phyloP scores from a whole-genome alignment of 2,329 filamentous ascomycete species.

The Colletotrichum neosansevieriae region DNA sequence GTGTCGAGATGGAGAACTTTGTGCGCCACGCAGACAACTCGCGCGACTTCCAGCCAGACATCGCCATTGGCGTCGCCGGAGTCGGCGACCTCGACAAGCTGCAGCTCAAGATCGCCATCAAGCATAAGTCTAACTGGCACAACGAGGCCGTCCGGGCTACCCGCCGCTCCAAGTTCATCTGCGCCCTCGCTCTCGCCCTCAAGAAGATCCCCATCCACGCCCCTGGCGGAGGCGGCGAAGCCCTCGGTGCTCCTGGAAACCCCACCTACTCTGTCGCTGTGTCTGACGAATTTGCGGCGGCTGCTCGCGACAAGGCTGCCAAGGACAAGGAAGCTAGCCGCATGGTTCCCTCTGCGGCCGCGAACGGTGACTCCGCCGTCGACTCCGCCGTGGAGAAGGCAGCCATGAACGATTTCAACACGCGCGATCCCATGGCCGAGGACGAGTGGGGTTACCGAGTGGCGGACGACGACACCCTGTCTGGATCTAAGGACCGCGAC shows the following conservation, averaged over 20 bases:
- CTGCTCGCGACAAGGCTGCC: constrained; percentile 70
- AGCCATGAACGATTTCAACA: constrained; percentile 60
- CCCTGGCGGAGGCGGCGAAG: constrained; percentile 78
- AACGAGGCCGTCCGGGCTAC: constrained; percentile 85
- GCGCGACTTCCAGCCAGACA: constrained; percentile 89
- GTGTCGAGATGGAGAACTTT: constrained; percentile 86
- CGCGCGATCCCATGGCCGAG: constrained; percentile 49
- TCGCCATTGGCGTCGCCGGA: constrained; percentile 81
- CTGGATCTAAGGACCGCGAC: constrained; percentile 44
- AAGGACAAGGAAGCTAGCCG: constrained; percentile 74
- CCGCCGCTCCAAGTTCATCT: constrained; percentile 96
- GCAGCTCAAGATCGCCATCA: constrained; percentile 83
- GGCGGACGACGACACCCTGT: constrained; percentile 51
- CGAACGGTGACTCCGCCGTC: constrained; percentile 39
- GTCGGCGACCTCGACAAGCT: constrained; percentile 91
- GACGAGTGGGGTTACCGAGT: constrained; percentile 54
- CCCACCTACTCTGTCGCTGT: constrained; percentile 86
- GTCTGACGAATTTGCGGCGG: constrained; percentile 71
- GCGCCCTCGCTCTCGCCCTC: constrained; percentile 85
- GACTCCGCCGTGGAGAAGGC: constrained; percentile 53
- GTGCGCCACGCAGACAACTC: constrained; percentile 86
- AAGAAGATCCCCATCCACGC: constrained; percentile 88
- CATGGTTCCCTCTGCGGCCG: constrained; percentile 65
- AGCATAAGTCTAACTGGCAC: constrained; percentile 93
- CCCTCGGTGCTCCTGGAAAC: constrained; percentile 76